Evolutionary conservation across 192 early-diverging fungal genomes (phyloP).

Genomic region (Backusella australiensis): DNA sequence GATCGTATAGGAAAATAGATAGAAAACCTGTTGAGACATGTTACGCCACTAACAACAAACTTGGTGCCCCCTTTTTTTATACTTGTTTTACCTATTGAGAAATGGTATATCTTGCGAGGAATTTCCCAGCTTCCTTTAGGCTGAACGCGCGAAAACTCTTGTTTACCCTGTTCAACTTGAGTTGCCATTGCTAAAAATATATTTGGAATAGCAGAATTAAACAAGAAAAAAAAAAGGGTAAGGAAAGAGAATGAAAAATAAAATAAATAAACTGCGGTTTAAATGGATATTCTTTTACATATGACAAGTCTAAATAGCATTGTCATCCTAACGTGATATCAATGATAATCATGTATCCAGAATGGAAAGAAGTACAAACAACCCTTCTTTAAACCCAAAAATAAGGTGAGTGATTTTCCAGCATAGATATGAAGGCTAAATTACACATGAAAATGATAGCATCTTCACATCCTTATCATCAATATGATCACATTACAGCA

Average conservation of each 20-base stretch:
- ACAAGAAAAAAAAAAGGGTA: neutral
- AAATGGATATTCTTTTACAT: neutral
- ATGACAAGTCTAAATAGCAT: neutral
- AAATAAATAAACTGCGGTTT: neutral
- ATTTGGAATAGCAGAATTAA: neutral
- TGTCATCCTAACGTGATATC: neutral
- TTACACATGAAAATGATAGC: neutral
- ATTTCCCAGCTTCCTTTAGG: constrained; percentile 40
- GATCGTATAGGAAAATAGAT: constrained; percentile 26
- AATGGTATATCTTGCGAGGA: constrained; percentile 43
- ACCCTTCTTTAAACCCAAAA: neutral
- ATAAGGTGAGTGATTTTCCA: neutral
- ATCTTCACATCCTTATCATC: neutral
- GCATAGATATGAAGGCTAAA: neutral
- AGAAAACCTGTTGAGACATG: constrained; percentile 35
- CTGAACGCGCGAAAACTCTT: constrained; percentile 26
- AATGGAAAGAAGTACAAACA: neutral
- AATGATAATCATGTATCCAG: neutral
- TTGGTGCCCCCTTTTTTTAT: neutral
- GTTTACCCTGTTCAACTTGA: neutral
- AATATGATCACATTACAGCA: neutral
- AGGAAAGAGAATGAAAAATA: neutral
- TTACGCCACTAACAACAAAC: neutral
- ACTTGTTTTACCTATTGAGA: constrained; percentile 38
- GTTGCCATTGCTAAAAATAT: neutral